Conservation (phyloP, 768 basidiomycete species). For the Gyrodon lividus region DNA sequence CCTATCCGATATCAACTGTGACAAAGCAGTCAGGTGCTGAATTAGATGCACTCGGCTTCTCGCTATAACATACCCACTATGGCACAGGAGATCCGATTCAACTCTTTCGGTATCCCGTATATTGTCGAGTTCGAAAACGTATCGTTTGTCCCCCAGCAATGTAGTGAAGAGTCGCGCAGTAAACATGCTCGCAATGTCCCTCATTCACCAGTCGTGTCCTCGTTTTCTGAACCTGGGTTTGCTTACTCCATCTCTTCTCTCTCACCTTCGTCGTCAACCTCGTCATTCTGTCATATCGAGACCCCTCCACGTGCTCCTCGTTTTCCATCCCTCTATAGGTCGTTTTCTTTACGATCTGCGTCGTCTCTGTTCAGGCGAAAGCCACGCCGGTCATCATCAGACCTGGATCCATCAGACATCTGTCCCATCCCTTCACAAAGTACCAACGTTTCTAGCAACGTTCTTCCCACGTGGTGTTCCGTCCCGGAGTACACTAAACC, state of each 20-base stretch:
- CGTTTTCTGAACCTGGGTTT: constrained; percentile 1
- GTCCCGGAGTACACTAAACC: constrained; percentile 13
- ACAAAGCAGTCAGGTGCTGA: background rate
- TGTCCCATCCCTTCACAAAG: background rate
- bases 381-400: background rate
- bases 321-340: constrained; percentile 8
- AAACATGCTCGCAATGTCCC: background rate
- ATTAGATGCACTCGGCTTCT: background rate
- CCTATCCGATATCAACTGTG: background rate
- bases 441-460: background rate
- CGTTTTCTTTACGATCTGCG: constrained; percentile 18
- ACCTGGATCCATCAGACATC: background rate
- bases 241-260: constrained; percentile 5
- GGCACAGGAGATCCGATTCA: constrained; percentile 28
- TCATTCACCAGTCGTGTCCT: constrained; percentile 1
- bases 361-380: constrained; percentile 29
- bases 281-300: constrained; percentile 32
- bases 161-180: background rate
- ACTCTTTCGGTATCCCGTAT: constrained; percentile 29
- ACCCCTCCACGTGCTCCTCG: constrained; percentile 14
- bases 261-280: constrained; percentile 13
- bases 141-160: constrained; percentile 12
- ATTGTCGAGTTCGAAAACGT: constrained; percentile 30
- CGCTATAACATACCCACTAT: constrained; percentile 6
- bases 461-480: constrained; percentile 5